These are phyloP conservation scores for Akanthomyces lecanii DNA, from an alignment of 2,329 filamentous ascomycete genomes.

Conservation along the genomic window DNA sequence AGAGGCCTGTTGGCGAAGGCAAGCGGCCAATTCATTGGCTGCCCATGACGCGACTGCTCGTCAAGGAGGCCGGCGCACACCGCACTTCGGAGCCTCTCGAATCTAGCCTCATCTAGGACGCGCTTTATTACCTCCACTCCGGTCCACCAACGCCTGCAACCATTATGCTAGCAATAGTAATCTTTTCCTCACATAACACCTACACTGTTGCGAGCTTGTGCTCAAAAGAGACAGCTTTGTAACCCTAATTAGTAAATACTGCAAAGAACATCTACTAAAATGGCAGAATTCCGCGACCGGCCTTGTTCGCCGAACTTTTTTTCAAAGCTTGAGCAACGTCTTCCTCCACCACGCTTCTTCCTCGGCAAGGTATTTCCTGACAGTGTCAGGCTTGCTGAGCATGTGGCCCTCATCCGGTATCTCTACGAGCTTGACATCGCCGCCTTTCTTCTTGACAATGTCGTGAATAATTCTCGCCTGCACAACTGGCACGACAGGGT, in stretches of 20 bases:
- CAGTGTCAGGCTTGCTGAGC: constrained; percentile 39
- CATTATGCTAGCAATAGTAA: constrained; percentile 12
- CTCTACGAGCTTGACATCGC: constrained; percentile 44
- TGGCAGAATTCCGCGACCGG: neutral
- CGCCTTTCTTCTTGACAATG: constrained; percentile 37
- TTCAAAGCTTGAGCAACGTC: constrained; percentile 29
- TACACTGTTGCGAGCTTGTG: neutral
- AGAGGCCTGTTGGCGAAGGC: neutral
- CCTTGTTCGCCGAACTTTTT: neutral
- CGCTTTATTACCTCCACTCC: neutral
- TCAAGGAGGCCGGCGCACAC: constrained; percentile 11
- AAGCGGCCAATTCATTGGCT: neutral
- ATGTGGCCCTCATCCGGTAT: constrained; percentile 49
- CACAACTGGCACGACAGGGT: constrained; percentile 54
- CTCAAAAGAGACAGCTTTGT: neutral
- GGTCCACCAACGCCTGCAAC: constrained; percentile 7
- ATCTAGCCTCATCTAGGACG: neutral
- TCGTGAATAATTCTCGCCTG: constrained; percentile 51
- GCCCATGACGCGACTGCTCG: constrained; percentile 1
- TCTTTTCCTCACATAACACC: neutral
- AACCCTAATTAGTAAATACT: neutral
- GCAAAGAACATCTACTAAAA: neutral
- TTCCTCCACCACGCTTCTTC: constrained; percentile 46
- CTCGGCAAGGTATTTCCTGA: constrained; percentile 37
- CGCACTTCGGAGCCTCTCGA: constrained; percentile 8